A percentile compares a stretch with the other conserved stretches of the same genome.
Evolutionary conservation across 805 yeast species (phyloP).

Genomic region (Yamadazyma laniorum): DNA sequence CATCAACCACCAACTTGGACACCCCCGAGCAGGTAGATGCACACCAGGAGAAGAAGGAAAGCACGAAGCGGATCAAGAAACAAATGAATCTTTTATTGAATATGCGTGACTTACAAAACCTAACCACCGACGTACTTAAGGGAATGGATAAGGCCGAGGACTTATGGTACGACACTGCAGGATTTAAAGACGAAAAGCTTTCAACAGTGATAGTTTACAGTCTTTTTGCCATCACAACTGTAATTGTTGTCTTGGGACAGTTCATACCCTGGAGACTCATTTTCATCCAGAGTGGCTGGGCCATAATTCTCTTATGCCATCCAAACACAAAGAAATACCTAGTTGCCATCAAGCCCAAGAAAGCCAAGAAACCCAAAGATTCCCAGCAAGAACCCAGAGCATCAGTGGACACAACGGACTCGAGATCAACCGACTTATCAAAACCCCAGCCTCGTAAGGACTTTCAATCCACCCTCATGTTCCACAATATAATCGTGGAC

Average conservation of each 20-base stretch:
- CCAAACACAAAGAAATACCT: slow-evolving; percentile 49
- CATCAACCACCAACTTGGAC: slow-evolving; percentile 3
- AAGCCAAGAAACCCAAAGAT: slow-evolving; percentile 8
- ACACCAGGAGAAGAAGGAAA: slow-evolving; percentile 16
- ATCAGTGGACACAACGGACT: too few species aligned
- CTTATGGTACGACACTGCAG: slow-evolving; percentile 60
- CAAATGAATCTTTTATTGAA: slow-evolving; percentile 52
- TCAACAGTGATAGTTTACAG: slow-evolving; percentile 58
- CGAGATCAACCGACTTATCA: too few species aligned
- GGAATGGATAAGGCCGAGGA: slow-evolving; percentile 51
- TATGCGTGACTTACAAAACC: slow-evolving; percentile 70
- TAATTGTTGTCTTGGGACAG: slow-evolving; percentile 45
- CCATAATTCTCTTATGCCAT: slow-evolving; percentile 49
- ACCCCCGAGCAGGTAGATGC: slow-evolving; percentile 14
- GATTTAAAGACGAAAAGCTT: slow-evolving; percentile 65
- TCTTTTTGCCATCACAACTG: slow-evolving; percentile 26
- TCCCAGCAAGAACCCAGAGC: slow-evolving; percentile 5
- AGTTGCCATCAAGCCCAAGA: slow-evolving; percentile 15
- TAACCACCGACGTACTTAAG: slow-evolving; percentile 53
- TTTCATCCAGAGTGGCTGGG: slow-evolving; percentile 61
- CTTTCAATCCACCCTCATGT: slow-evolving; percentile 6
- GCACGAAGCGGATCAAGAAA: slow-evolving; percentile 22
- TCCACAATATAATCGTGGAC: slow-evolving; percentile 62
- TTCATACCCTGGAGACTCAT: slow-evolving; percentile 65
- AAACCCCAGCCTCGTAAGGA: slow-evolving; percentile 10